Conservation (phyloP, 805 yeast genomes). For the Limtongia smithiae region DNA sequence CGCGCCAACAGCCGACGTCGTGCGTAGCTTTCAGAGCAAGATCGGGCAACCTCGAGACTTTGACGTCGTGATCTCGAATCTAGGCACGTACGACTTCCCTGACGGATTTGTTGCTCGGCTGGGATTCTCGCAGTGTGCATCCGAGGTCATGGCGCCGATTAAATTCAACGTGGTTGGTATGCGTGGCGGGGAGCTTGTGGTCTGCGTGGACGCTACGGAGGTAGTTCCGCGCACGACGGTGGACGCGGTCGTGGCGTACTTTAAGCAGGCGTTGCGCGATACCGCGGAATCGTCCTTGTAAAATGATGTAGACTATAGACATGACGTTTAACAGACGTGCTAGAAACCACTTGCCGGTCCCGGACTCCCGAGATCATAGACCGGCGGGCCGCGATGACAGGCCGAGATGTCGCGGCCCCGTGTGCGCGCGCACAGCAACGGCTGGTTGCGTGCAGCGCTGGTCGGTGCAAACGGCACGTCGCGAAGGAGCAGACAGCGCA, state of each 20-base stretch:
- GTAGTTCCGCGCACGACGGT: background rate
- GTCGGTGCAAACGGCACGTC: too few species aligned
- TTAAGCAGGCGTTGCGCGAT: background rate
- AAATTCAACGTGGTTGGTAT: slow-evolving; percentile 1
- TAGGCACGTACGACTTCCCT: background rate
- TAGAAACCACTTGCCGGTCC: too few species aligned
- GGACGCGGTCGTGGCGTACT: background rate
- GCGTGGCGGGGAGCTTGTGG: background rate
- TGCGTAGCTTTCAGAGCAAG: background rate
- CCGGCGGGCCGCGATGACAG: too few species aligned
- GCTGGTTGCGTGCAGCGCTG: too few species aligned
- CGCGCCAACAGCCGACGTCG: background rate
- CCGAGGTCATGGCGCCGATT: background rate
- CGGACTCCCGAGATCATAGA: too few species aligned
- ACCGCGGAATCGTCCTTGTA: too few species aligned
- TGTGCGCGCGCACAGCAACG: too few species aligned
- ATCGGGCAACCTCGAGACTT: slow-evolving; percentile 1
- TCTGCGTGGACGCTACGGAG: slow-evolving; percentile 1
- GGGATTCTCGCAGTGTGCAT: slow-evolving; percentile 1
- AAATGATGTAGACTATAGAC: too few species aligned
- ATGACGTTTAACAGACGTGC: too few species aligned
- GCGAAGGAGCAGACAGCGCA: too few species aligned
- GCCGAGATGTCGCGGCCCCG: too few species aligned
- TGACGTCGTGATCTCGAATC: slow-evolving; percentile 3
- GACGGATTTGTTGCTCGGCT: background rate